Evolutionary conservation across 306 rosid species (phyloP).

Genomic region (Sesbania bispinosa): DNA sequence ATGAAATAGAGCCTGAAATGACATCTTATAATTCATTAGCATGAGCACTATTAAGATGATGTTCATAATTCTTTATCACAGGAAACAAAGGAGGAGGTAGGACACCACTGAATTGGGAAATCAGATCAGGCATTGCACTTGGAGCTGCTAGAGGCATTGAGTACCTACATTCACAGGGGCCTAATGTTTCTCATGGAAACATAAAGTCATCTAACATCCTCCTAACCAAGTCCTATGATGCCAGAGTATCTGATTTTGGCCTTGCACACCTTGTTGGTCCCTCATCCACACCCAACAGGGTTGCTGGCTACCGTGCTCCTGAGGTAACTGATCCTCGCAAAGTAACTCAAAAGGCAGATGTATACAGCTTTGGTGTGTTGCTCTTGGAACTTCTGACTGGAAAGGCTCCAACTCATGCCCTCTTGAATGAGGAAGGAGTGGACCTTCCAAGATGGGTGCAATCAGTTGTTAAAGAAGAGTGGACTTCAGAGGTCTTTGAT

Average conservation of each 20-base stretch:
- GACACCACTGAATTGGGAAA: conserved; percentile 65
- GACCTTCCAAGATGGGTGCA: conserved; percentile 79
- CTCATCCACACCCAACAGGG: conserved; percentile 55
- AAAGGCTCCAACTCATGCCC: conserved; percentile 60
- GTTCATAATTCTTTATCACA: conserved; percentile 9
- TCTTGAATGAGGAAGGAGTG: conserved; percentile 65
- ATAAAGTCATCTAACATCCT: conserved; percentile 67
- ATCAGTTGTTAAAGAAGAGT: conserved; percentile 61
- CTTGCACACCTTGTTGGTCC: conserved; percentile 71
- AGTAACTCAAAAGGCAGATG: conserved; percentile 67
- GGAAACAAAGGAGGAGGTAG: conserved; percentile 67
- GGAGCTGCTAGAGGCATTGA: conserved; percentile 62
- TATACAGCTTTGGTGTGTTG: conserved; percentile 65
- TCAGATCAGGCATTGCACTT: conserved; percentile 53
- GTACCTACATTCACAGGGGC: conserved; percentile 60
- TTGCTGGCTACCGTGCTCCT: conserved; percentile 64
- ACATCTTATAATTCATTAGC: background rate
- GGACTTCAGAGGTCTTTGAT: conserved; percentile 66
- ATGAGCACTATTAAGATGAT: background rate
- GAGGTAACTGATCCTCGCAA: conserved; percentile 66
- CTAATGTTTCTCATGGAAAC: conserved; percentile 58
- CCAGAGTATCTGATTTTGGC: conserved; percentile 64
- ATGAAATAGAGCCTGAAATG: background rate
- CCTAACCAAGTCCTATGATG: conserved; percentile 54
- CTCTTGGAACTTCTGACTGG: conserved; percentile 70